Evolutionary conservation across 148 eudicot species (phyloP).

Genomic region (Chenopodium berlandieri): DNA sequence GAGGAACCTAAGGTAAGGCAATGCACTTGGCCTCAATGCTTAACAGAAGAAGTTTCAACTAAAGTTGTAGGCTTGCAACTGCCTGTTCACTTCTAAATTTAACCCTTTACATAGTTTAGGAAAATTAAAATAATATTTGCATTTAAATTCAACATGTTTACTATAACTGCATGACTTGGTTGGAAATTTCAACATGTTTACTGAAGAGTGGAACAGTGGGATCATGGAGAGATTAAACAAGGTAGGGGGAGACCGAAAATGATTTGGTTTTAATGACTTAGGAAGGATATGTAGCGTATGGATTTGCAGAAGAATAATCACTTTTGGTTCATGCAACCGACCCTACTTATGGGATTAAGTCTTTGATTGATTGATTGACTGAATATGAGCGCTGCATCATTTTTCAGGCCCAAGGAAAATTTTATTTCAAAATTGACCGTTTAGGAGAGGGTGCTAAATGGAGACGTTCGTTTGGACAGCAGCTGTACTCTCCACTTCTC

Average conservation of each 20-base stretch:
- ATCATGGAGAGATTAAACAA: no score
- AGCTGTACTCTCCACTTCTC: constrained; percentile 88
- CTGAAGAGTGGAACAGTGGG: no score
- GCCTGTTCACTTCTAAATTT: neutral
- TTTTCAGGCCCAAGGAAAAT: constrained; percentile 76
- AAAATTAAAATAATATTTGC: no score
- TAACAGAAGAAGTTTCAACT: neutral
- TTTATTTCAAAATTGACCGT: constrained; percentile 68
- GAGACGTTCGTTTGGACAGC: constrained; percentile 87
- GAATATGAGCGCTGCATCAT: neutral
- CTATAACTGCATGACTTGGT: neutral
- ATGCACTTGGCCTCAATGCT: neutral
- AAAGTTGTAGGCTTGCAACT: neutral
- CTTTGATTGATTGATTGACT: no score
- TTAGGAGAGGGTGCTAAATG: constrained; percentile 94
- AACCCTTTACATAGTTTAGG: neutral
- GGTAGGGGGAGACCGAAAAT: no score
- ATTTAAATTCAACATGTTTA: neutral
- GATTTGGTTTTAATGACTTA: no score
- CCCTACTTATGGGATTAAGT: no score
- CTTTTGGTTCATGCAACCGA: no score
- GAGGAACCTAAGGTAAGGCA: neutral
- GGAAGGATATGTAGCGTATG: no score
- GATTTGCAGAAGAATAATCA: no score
- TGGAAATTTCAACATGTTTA: no score